Base-by-base conservation (phyloP, 192 early-diverging fungal genomes). In the Podila epigama region DNA sequence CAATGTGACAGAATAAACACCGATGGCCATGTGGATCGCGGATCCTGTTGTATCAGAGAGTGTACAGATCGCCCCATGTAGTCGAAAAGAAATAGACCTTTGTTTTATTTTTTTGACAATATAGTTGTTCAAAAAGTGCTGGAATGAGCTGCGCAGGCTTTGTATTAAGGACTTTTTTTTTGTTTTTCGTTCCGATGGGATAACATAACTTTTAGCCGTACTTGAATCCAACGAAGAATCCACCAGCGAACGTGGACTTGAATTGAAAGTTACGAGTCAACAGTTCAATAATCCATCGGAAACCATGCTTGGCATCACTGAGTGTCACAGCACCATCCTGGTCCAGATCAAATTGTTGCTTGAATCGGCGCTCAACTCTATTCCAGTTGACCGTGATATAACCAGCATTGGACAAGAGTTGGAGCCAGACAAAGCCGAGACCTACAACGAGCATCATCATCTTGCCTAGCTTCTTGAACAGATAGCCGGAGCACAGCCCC, bases 231-330 rank as follows among this genome's bases (percentile, higher is more conserved):
- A 66, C 34, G 25, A 78, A 65, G n/a, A 83, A 83, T 4, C 85
- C 85, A 27, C 40, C 80, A 5, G 79, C 42, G 59, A 84, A 87
- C 4, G 81, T 78, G 3, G 81, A 78, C 58, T 87, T 87, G 73
- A 87, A 87, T 57, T 84, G 85, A 20, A 87, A 66, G 36, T 84
- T 83, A 3, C 42, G 51, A 18, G 85, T 87, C 64, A 87, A 65
- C 10, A 87, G 29, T 10, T 55, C 63, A 15, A 81, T 62, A 25
- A 84, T 48, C 25, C 54, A 59, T 15, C 72, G 34, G 66, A 80
- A 79, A 13, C 64, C 80, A 34, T 68, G 66, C 35, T 64, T 65
- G 9, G 71, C 51, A 55, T 84, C 79, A 3, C 58, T 61, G 33
- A 31, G 32, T 0, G 81, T 84, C 2, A 84, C 81, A 16, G 64